Evolutionary conservation across 768 basidiomycete genomes (phyloP).

Genomic region (Tulasnella sp.): DNA sequence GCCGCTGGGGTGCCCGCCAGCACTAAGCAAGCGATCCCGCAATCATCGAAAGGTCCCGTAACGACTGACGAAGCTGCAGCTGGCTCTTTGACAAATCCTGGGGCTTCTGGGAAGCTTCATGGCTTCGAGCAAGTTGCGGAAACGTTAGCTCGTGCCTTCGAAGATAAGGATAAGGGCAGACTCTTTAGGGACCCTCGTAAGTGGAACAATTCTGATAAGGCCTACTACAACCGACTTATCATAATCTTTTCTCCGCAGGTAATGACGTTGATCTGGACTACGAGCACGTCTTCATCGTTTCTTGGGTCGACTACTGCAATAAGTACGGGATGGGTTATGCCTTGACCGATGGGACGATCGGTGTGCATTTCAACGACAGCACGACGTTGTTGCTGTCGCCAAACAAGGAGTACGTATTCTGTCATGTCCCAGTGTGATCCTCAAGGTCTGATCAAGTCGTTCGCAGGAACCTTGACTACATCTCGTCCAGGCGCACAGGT

Average conservation of each 20-base stretch:
- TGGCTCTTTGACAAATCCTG: slow-evolving; percentile 28
- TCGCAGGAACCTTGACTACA: slow-evolving; percentile 81
- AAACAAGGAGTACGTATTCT: slow-evolving; percentile 70
- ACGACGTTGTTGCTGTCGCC: slow-evolving; percentile 80
- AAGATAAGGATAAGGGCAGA: slow-evolving; percentile 57
- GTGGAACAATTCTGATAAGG: slow-evolving; percentile 21
- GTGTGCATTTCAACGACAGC: slow-evolving; percentile 96
- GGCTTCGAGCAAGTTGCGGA: slow-evolving; percentile 65
- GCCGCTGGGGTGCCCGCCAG: background rate
- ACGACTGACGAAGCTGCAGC: background rate
- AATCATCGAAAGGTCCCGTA: slow-evolving; percentile 6
- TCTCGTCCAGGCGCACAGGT: slow-evolving; percentile 61
- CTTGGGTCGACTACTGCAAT: slow-evolving; percentile 99
- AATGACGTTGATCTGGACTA: slow-evolving; percentile 48
- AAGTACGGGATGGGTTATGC: slow-evolving; percentile 99
- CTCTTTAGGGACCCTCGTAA: slow-evolving; percentile 62
- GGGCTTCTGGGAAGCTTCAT: slow-evolving; percentile 40
- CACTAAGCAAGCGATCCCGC: background rate
- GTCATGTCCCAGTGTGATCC: background rate
- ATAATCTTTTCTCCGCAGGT: slow-evolving; percentile 4
- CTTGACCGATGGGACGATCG: slow-evolving; percentile 89
- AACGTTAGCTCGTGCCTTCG: slow-evolving; percentile 57
- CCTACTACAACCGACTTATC: background rate
- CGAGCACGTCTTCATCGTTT: slow-evolving; percentile 86
- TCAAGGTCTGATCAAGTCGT: background rate